Base-by-base conservation (phyloP, 768 basidiomycete species). In the Russula dissimulans region DNA sequence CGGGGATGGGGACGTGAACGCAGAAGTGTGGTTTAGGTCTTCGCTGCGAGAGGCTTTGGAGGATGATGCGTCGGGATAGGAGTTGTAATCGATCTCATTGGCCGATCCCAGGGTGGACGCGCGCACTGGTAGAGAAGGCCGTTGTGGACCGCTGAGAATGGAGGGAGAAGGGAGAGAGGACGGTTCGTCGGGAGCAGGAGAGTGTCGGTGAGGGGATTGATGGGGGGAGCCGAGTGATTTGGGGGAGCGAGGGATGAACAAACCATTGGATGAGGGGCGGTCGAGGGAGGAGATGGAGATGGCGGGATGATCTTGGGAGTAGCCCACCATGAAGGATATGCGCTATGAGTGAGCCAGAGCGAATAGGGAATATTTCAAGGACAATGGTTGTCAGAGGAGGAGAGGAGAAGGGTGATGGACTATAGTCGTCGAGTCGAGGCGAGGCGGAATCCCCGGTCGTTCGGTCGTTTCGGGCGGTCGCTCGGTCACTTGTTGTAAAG, bases 11-110 rank as follows among this genome's bases (percentile, higher is more conserved):
- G 47, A 52, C 57, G 42, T 63, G 48, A 66, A 67, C 48, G 69
- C 64, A 41, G 59, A 65, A 48, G 71, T 67, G 70, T 89, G 87
- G 71, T 82, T 86, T 54, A 88, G 75, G 74, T 89, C 88, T 67
- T 86, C 79, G 73, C 87, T 90, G 56, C 79, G 83, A 60, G 85
- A 75, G 69, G 86, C 81, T 60, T 80, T 68, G 43, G 67, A 66
- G 22, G 54, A 26, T 5, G 62, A 48, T 12, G 50, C 36, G 36
- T 64, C 65, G 31, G 56, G 44, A 41, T 41, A 51, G n/a, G 60
- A 70, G 60, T 69, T 78, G 74, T 79, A 78, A 73, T 81, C 76
- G 54, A 79, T 76, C 72, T 85, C 82, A 65, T 75, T 70, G 56
- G 82, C 68, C 39, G 78, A 74, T 61, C 79, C 77, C 57, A 82